A percentile compares a stretch with the other conserved stretches of the same genome.
These are phyloP conservation scores for Crithidia brevicula DNA, from an alignment of 208 protist species.

Conservation along the genomic window DNA sequence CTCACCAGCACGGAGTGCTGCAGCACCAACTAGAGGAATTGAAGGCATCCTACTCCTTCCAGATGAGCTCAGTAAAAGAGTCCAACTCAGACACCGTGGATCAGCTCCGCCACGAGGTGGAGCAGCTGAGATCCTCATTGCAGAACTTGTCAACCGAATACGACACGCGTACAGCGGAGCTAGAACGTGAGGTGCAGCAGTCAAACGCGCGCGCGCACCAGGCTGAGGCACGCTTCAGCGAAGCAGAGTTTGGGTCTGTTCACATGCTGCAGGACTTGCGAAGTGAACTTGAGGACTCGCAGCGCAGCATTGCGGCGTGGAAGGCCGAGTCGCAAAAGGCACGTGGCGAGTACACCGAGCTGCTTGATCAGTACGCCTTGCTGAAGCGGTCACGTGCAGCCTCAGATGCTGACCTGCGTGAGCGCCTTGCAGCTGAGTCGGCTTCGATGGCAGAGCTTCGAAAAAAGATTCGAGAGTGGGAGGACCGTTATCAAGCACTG, in stretches of 20 bases:
- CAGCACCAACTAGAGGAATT: constrained; percentile 39
- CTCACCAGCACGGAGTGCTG: constrained; percentile 28
- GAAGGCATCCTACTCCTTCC: constrained; percentile 26
- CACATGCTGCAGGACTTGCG: constrained; percentile 58
- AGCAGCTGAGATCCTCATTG: constrained; percentile 48
- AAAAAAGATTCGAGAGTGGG: constrained; percentile 17
- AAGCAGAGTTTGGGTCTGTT: constrained; percentile 44
- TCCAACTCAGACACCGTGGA: constrained; percentile 32
- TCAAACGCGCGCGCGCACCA: constrained; percentile 56
- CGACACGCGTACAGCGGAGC: constrained; percentile 45
- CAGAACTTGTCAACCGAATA: constrained; percentile 50
- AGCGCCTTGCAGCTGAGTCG: constrained; percentile 21
- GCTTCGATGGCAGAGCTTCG: constrained; percentile 13
- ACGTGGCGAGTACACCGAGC: constrained; percentile 39
- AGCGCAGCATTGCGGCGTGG: constrained; percentile 40
- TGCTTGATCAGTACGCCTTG: constrained; percentile 38
- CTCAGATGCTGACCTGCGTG: constrained; percentile 27
- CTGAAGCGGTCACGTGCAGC: constrained; percentile 36
- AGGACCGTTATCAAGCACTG: constrained; percentile 22
- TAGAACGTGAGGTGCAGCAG: constrained; percentile 60
- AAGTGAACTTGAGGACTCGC: constrained; percentile 57
- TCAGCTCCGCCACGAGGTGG: constrained; percentile 50
- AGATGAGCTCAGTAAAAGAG: constrained; percentile 39
- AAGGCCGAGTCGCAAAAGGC: constrained; percentile 36
- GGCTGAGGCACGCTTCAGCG: constrained; percentile 60